Evolutionary conservation across 257 asterid species (phyloP).

Genomic region (Lycium barbarum): DNA sequence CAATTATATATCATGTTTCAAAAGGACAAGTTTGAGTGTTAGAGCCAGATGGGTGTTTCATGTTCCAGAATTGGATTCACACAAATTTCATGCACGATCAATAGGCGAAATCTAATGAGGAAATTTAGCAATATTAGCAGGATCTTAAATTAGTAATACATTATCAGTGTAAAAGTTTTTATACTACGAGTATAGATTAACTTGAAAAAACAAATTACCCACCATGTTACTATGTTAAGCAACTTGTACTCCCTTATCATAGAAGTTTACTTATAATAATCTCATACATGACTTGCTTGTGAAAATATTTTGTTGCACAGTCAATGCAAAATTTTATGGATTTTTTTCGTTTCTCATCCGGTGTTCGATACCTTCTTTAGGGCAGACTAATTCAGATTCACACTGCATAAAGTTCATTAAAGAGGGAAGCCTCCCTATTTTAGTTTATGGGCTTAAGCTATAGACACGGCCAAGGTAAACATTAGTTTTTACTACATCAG

Average conservation of each 20-base stretch:
- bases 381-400: too few relatives aligned
- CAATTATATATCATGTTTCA: constrained; percentile 13
- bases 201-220: background rate
- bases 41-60: constrained; percentile 29
- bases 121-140: background rate
- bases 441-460: background rate
- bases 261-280: background rate
- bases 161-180: background rate
- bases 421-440: too few relatives aligned
- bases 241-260: background rate
- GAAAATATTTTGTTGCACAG: background rate
- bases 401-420: too few relatives aligned
- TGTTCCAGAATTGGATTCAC: constrained; percentile 45
- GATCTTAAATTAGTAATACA: background rate
- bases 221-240: background rate
- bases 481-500: background rate
- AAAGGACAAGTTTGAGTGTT: constrained; percentile 49
- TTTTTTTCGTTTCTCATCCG: too few relatives aligned
- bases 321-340: background rate
- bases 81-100: constrained; percentile 37
- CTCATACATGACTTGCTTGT: background rate
- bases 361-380: too few relatives aligned
- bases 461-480: background rate
- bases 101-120: background rate
- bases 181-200: background rate